Conservation (phyloP, 768 basidiomycete species). For the Xerocomus brunneocitrinus region DNA sequence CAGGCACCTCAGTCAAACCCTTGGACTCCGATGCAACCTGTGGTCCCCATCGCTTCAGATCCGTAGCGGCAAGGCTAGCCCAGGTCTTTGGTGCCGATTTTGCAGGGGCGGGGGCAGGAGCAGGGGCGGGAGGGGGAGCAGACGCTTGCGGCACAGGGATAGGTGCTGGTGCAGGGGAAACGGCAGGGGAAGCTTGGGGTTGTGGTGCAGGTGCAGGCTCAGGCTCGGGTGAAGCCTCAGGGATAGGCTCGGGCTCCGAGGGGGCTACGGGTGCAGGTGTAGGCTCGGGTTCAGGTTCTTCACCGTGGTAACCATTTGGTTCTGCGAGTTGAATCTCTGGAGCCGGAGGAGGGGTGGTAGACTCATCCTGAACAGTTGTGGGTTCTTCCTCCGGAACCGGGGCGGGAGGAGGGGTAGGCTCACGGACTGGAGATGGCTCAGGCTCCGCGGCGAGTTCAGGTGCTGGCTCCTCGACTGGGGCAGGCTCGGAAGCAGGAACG, state of each 20-base stretch:
- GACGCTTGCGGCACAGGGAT: constrained; percentile 28
- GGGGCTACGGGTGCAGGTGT: constrained; percentile 25
- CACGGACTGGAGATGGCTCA: constrained; percentile 32
- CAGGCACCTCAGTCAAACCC: constrained; percentile 65
- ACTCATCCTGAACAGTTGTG: constrained; percentile 32
- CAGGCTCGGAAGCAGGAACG: constrained; percentile 33
- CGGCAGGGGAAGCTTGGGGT: constrained; percentile 5
- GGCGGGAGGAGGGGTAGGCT: constrained; percentile 27
- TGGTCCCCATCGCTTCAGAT: constrained; percentile 79
- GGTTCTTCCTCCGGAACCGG: constrained; percentile 36
- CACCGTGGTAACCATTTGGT: constrained; percentile 37
- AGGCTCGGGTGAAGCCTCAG: constrained; percentile 25
- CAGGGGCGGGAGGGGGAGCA: constrained; percentile 25
- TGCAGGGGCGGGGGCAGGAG: constrained; percentile 25
- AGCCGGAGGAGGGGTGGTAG: constrained; percentile 32
- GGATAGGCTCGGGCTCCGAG: constrained; percentile 22
- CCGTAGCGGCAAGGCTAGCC: constrained; percentile 87
- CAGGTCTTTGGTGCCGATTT: constrained; percentile 71
- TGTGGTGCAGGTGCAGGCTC: constrained; percentile 22
- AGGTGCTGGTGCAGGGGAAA: constrained; percentile 30
- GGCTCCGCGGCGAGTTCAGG: constrained; percentile 28
- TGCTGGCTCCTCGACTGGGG: constrained; percentile 30
- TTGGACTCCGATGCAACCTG: constrained; percentile 75
- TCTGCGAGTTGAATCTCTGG: constrained; percentile 41
- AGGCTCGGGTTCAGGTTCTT: constrained; percentile 32